phyloP scores from a whole-genome alignment of 768 basidiomycete genomes.

The Calocybe gangraenosa region DNA sequence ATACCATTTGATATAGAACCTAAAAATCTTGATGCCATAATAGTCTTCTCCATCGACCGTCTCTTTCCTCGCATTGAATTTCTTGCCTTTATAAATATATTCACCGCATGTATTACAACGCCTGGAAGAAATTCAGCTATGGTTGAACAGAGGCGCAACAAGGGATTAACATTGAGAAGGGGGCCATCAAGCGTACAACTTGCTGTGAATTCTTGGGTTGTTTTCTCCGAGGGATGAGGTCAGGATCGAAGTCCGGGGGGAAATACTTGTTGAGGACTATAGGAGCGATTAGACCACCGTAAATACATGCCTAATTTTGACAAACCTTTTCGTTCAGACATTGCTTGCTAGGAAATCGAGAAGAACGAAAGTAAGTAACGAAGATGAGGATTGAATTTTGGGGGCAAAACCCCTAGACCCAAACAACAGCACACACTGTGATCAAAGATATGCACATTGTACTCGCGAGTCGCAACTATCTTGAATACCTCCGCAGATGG shows the following conservation, averaged over 20 bases:
- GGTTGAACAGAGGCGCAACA: neutral
- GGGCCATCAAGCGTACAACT: conserved; percentile 98
- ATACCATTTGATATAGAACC: conserved; percentile 90
- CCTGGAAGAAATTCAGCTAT: conserved; percentile 37
- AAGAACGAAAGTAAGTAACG: neutral
- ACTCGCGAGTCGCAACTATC: no score
- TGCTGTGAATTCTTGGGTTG: conserved; percentile 93
- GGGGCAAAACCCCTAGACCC: no score
- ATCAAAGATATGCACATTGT: no score
- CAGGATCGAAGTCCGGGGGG: conserved; percentile 97
- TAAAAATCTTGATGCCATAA: conserved; percentile 95
- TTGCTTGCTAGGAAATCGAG: conserved; percentile 27
- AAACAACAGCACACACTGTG: no score
- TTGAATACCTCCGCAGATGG: no score
- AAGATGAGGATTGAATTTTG: no score
- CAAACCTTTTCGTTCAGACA: conserved; percentile 83
- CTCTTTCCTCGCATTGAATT: conserved; percentile 99
- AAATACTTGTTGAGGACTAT: conserved; percentile 93
- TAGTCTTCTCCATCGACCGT: conserved; percentile 97
- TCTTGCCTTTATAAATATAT: conserved; percentile 99
- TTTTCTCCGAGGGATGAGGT: conserved; percentile 89
- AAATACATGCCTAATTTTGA: neutral
- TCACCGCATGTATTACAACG: conserved; percentile 95
- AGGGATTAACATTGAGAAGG: conserved; percentile 82
- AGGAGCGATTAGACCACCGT: neutral